phyloP scores from a whole-genome alignment of 73 alveolate genomes.

The Halteria grandinella region DNA sequence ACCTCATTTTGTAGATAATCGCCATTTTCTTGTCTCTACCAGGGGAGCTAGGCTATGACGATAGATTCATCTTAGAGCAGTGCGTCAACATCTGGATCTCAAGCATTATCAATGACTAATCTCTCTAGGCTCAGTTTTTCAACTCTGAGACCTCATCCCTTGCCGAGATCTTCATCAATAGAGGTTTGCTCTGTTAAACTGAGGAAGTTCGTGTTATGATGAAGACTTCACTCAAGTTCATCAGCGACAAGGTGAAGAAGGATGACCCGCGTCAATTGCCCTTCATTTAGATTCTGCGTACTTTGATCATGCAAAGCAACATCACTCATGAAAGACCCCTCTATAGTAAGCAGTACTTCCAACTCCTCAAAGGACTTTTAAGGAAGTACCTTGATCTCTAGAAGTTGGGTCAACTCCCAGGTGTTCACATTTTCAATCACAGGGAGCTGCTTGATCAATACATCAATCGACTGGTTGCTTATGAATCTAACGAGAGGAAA shows the following conservation, averaged over 20 bases:
- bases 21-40: not conserved
- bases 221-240: slow-evolving; percentile 9
- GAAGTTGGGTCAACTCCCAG: not conserved
- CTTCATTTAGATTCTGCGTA: not conserved
- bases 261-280: not conserved
- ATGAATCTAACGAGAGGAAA: slow-evolving; percentile 24
- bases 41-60: slow-evolving; percentile 9
- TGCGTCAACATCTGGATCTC: slow-evolving; percentile 35
- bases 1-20: not conserved
- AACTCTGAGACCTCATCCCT: too few species aligned
- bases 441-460: not conserved
- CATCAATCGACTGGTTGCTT: not conserved
- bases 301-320: not conserved
- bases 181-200: slow-evolving; percentile 19
- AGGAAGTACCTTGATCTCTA: not conserved
- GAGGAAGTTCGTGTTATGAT: not conserved
- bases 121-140: not conserved
- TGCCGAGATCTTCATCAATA: too few species aligned
- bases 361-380: not conserved
- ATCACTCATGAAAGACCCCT: not conserved
- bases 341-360: slow-evolving; percentile 25
- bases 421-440: not conserved
- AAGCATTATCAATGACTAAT: not conserved
- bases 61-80: not conserved
- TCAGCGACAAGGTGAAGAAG: not conserved